Base-by-base conservation (phyloP, 139 green algal species). In the Auxenochlorella protothecoides region DNA sequence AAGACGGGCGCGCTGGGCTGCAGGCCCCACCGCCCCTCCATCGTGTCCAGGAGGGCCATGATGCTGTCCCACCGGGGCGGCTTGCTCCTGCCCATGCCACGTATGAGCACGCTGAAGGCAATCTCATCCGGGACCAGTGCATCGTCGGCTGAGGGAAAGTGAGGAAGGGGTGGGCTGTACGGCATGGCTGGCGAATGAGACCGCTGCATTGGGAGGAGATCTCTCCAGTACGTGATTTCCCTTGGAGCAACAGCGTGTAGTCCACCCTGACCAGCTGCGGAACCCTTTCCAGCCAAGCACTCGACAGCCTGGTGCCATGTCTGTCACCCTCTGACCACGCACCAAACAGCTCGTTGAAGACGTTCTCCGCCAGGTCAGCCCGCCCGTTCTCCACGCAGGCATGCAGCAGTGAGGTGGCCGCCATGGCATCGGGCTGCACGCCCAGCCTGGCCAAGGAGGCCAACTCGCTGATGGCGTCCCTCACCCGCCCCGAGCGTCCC, bases 271-370 rank as follows among this genome's bases (percentile, higher is more conserved):
- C 69, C 71, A 75, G 71, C 63, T 75, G 57, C 55, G 51, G 54
- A 56, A 75, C 69, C 27, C 27, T 44, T 44, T 44, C 27, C 27
- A 44, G 27, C 27, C 27, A 44, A 44, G 27, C 27, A 44, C 27
- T 44, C 27, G 27, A 44, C 27, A 44, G 27, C 27, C 27, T 44
- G 27, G 27, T 44, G 27, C 27, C 27, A 44, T 44, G 27, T 44
- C 27, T 44, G 69, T 60, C 27, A 13, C 52, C 52, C 27, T 57
- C 3, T n/a, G 7, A 6, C 62, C 16, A 66, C 84, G 74, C 72
- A 88, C 85, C 86, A 77, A 95, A 93, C 14, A 92, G 78, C 78
- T 92, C 81, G 3, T 91, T 83, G 74, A 92, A 92, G 0, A 91
- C 79, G 61, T 6, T 44, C 27, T 44, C 27, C 27, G 90, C 89